Conservation (phyloP, 805 yeast genomes). For the Cephaloascus albidus region DNA sequence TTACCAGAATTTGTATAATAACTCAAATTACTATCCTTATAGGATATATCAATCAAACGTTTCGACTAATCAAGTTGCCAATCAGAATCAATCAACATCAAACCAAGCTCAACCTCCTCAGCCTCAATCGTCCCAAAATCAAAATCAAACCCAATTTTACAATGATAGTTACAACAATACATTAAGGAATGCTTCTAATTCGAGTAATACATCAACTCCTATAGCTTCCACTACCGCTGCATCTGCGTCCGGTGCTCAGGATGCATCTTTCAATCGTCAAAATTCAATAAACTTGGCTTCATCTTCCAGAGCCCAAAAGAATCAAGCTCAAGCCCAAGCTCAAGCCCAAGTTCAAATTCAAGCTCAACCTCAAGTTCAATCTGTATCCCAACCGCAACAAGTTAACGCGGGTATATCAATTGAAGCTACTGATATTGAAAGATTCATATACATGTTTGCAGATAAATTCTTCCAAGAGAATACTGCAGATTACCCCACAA, state of each 20-base stretch:
- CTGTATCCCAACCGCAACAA: background rate
- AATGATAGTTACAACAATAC: background rate
- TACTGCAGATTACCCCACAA: constrained; percentile 32
- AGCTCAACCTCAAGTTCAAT: background rate
- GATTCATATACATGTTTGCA: constrained; percentile 29
- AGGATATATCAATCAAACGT: background rate
- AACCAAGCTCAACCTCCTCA: too few relatives aligned
- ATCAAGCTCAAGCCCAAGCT: background rate
- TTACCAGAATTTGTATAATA: background rate
- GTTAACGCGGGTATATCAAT: background rate
- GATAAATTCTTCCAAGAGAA: constrained; percentile 30
- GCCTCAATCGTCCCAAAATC: too few relatives aligned
- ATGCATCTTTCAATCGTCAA: background rate
- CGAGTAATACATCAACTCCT: background rate
- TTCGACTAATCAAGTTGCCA: background rate
- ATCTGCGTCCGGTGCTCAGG: background rate
- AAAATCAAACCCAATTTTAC: background rate
- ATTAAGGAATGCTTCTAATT: background rate
- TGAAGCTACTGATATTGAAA: constrained; percentile 20
- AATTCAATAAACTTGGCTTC: background rate
- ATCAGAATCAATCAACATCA: background rate
- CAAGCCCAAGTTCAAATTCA: background rate
- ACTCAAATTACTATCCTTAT: background rate
- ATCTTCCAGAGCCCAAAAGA: background rate
- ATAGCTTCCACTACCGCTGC: background rate